Percentiles rank a stretch among this genome's conserved stretches.
Conservation (phyloP, 805 yeast genomes). For the Candida manassasensis region DNA sequence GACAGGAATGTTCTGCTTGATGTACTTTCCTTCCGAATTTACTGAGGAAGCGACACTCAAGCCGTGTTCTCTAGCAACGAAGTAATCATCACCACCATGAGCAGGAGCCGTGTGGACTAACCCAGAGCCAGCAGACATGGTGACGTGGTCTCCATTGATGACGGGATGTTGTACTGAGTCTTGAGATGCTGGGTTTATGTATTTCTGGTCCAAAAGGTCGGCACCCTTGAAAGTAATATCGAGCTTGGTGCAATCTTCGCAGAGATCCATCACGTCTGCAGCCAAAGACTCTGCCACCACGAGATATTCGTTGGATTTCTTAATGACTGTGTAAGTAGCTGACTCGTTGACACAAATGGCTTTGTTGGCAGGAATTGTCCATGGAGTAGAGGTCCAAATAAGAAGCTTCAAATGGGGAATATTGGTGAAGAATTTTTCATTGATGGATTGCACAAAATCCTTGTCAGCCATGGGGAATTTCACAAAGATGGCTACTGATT, state of each 20-base stretch:
- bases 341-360: constrained; percentile 71
- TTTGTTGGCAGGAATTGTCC: constrained; percentile 88
- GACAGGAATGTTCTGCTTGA: constrained; percentile 44
- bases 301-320: constrained; percentile 36
- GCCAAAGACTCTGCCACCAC: constrained; percentile 55
- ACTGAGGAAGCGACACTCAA: constrained; percentile 73
- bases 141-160: constrained; percentile 77
- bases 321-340: constrained; percentile 50
- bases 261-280: constrained; percentile 30
- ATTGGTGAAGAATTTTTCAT: neutral
- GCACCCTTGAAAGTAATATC: constrained; percentile 18
- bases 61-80: constrained; percentile 54
- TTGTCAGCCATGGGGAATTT: constrained; percentile 47
- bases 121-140: constrained; percentile 83
- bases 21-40: constrained; percentile 65
- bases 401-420: constrained; percentile 23
- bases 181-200: constrained; percentile 22
- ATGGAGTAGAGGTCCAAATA: constrained; percentile 98
- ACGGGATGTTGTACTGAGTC: constrained; percentile 46
- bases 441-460: neutral
- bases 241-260: constrained; percentile 12
- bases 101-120: constrained; percentile 97
- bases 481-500: constrained; percentile 62
- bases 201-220: constrained; percentile 29
- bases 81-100: constrained; percentile 91